Base-by-base conservation (phyloP, 2,329 filamentous ascomycete genomes). In the Atkinsonella hypoxylon region DNA sequence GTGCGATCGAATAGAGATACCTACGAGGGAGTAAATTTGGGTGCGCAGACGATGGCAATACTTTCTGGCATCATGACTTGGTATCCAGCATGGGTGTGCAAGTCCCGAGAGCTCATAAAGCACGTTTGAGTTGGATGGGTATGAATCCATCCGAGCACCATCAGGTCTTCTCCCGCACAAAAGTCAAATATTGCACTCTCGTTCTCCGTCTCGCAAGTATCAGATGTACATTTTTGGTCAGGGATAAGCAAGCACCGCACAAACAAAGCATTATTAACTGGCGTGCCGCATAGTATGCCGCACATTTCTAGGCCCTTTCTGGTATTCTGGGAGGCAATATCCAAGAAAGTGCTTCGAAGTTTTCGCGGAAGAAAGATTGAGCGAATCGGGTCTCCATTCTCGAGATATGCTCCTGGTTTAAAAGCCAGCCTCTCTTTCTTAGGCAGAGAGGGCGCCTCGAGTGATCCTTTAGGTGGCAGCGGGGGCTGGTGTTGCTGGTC, bases 51-150 rank as follows among this genome's bases (percentile, higher is more conserved):
- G 60, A 98, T 95, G 4, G 93, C 93, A 55, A 98, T 89, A 59
- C 88, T 94, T 72, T 98, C 93, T 1, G 89, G 85, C 69, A 97
- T 79, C 89, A 96, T 96, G 53, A 93, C 83, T 67, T 98, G 93
- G 64, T 96, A 97, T 11, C 89, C 89, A 3, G 84, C 83, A 62
- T 95, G 91, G 0, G 94, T 98, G 63, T 98, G 93, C 57, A 97
- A 64, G 63, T 98, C 93, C 47, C 91, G 76, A 46, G 86, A 93
- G 64, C 89, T 95, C 87, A 98, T 94, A 65, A 98, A 98, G 67
- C 93, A 98, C 0, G 89, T 94, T 69, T 98, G 93, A 0, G 85
- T 89, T 0, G 93, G 93, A 65, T 98, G 93, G 0, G 93, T 98
- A 64, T 98, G 93, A 54, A 98, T 98, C 93, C 93, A 98, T 39